Percentiles rank a stretch among this genome's conserved stretches.
Evolutionary conservation across 1,284 basidiomycete species (phyloP).

Genomic region (Coniophora puteana): DNA sequence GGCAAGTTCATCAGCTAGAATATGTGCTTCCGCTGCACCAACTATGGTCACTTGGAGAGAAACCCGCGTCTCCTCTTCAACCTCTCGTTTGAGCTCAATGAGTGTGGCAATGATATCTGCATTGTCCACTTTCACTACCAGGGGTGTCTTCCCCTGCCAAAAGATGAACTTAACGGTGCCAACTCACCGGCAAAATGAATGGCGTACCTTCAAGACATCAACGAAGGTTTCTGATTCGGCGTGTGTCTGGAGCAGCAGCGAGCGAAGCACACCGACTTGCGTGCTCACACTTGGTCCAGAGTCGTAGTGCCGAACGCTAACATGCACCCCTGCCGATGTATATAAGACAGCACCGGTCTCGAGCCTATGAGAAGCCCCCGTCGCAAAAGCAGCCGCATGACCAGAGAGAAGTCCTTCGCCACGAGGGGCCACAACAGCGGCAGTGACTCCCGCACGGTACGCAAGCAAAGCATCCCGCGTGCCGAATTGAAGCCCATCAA

Average conservation of each 20-base stretch:
- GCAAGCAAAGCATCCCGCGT: constrained; percentile 71
- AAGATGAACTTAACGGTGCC: not conserved
- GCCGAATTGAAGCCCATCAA: constrained; percentile 68
- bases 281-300: constrained; percentile 55
- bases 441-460: constrained; percentile 58
- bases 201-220: constrained; percentile 39
- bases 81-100: constrained; percentile 60
- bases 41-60: constrained; percentile 47
- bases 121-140: constrained; percentile 60
- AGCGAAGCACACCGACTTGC: constrained; percentile 69
- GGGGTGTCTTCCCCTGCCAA: constrained; percentile 35
- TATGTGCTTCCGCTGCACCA: constrained; percentile 68
- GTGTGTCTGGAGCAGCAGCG: constrained; percentile 37
- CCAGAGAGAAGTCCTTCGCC: constrained; percentile 56
- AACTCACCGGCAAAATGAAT: constrained; percentile 26
- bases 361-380: constrained; percentile 57
- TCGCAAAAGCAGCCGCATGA: constrained; percentile 61
- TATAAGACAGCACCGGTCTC: constrained; percentile 63
- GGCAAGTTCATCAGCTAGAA: constrained; percentile 66
- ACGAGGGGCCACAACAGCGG: constrained; percentile 59
- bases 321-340: constrained; percentile 63
- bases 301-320: constrained; percentile 37
- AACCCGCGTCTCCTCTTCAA: constrained; percentile 42
- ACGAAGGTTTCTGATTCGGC: constrained; percentile 45
- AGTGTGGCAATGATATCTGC: constrained; percentile 75